Conservation (phyloP, 176 grass and related monocot genomes). For the Aegilops umbellulata region DNA sequence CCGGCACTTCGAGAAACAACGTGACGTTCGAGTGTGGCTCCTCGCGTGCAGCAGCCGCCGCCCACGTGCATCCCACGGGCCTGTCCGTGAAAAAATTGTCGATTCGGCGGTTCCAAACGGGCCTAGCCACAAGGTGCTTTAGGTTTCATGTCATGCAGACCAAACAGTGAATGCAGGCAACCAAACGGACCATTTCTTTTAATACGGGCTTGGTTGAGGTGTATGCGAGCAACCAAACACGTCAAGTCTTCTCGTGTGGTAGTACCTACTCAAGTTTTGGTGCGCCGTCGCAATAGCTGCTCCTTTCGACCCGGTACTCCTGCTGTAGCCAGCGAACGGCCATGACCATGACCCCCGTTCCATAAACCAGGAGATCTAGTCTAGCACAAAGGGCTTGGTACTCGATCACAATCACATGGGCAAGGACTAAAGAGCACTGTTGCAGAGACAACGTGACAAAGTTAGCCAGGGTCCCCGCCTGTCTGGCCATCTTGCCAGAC, state of each 20-base stretch:
- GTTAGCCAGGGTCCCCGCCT: background rate
- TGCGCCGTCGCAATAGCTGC: background rate
- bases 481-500: background rate
- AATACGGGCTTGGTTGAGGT: no score
- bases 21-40: no score
- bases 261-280: background rate
- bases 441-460: slow-evolving; percentile 1
- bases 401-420: background rate
- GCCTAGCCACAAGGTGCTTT: no score
- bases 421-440: background rate
- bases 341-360: background rate
- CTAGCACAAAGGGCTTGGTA: background rate
- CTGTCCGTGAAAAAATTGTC: no score
- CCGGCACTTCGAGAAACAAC: no score
- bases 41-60: no score
- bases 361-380: background rate
- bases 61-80: no score
- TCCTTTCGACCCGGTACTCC: background rate
- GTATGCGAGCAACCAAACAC: no score
- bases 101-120: no score
- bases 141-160: no score
- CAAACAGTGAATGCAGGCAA: no score
- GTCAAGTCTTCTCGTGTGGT: background rate
- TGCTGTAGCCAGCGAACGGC: background rate
- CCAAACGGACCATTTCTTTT: no score